These are phyloP conservation scores for Blastobotrys buckinghamii DNA, from an alignment of 1,139 yeast genomes.

Conservation along the genomic window DNA sequence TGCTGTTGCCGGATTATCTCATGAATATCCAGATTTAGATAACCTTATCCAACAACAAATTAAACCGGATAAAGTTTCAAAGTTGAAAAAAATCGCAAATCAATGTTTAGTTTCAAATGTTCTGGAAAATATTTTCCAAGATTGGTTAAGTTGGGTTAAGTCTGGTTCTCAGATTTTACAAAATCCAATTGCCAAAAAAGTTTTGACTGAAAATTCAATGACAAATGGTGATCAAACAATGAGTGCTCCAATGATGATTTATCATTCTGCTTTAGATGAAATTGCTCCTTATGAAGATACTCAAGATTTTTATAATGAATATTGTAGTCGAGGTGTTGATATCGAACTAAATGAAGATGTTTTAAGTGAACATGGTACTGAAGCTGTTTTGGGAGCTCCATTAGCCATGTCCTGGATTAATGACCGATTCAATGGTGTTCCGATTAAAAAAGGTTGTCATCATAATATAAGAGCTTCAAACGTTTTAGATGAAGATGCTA, in stretches of 20 bases:
- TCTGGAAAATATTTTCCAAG: conserved; percentile 16
- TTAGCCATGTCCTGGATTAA: conserved; percentile 9
- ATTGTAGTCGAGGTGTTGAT: conserved; percentile 10
- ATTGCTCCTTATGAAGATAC: conserved; percentile 23
- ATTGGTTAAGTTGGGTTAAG: conserved; percentile 19
- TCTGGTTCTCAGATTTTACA: conserved; percentile 17
- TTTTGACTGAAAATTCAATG: conserved; percentile 18
- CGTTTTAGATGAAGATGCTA: conserved; percentile 3
- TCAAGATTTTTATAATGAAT: conserved; percentile 11
- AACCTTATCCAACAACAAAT: conserved; percentile 13
- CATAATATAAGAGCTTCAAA: not conserved
- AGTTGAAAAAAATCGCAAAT: conserved; percentile 14
- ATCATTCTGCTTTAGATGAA: conserved; percentile 29
- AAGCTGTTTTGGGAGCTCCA: conserved; percentile 7
- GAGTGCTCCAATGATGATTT: conserved; percentile 23
- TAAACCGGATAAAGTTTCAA: conserved; percentile 11
- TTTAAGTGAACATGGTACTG: conserved; percentile 7
- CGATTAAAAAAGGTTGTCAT: conserved; percentile 6
- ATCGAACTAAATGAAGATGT: conserved; percentile 22
- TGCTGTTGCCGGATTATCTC: conserved; percentile 27
- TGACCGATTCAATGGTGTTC: conserved; percentile 12
- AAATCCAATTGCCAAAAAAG: conserved; percentile 12
- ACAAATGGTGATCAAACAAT: conserved; percentile 19
- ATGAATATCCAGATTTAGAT: conserved; percentile 25
- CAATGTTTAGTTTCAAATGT: conserved; percentile 19